A percentile compares a stretch with the other conserved stretches of the same genome.
Evolutionary conservation across 352 stramenopile species (phyloP).

Genomic region (Globisporangium nodosum): DNA sequence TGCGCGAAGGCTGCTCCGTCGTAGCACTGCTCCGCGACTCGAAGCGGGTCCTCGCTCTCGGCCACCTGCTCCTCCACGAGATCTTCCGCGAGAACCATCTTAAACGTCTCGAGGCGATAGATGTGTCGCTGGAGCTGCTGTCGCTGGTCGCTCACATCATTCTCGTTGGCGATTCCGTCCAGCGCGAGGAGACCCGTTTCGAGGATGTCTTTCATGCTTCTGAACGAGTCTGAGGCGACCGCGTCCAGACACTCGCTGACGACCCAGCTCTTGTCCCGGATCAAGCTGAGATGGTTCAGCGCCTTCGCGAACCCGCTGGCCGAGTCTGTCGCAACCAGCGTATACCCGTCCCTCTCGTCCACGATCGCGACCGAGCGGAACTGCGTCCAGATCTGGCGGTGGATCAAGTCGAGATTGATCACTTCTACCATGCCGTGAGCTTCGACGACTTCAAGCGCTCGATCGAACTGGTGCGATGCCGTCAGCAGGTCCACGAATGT

Average conservation of each 20-base stretch:
- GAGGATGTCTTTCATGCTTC: constrained; percentile 62
- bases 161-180: constrained; percentile 6
- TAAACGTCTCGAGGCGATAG: constrained; percentile 50
- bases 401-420: constrained; percentile 37
- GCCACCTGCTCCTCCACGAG: constrained; percentile 23
- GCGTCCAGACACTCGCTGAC: constrained; percentile 35
- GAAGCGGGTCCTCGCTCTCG: constrained; percentile 18
- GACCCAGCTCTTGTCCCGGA: constrained; percentile 45
- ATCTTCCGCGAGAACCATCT: constrained; percentile 34
- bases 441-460: constrained; percentile 26
- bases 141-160: constrained; percentile 1
- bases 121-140: constrained; percentile 24
- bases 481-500: constrained; percentile 40
- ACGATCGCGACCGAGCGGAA: constrained; percentile 19
- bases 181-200: constrained; percentile 30
- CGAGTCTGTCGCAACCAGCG: constrained; percentile 7
- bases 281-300: constrained; percentile 34
- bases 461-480: constrained; percentile 25
- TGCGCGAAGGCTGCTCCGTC: constrained; percentile 30
- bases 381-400: constrained; percentile 41
- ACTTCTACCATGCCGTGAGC: constrained; percentile 10
- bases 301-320: constrained; percentile 22
- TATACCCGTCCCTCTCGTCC: background rate
- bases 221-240: constrained; percentile 30
- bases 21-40: constrained; percentile 27